A percentile compares a stretch with the other conserved stretches of the same genome.
Evolutionary conservation across 805 yeast genomes (phyloP).

Genomic region (Saccharomycopsis sp.): DNA sequence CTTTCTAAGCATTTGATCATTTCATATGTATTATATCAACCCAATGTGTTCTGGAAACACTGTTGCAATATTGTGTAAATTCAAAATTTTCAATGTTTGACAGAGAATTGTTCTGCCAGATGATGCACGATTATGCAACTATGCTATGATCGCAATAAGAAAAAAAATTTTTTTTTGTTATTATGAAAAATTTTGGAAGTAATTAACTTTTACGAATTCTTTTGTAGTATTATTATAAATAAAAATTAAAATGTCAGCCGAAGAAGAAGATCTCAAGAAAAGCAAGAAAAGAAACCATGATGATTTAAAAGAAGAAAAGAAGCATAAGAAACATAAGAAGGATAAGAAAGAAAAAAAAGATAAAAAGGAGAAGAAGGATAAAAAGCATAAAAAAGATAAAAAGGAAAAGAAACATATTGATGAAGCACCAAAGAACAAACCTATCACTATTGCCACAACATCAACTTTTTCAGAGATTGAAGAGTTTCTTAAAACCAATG

Average conservation of each 20-base stretch:
- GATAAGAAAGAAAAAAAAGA: constrained; percentile 21
- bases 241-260: constrained; percentile 14
- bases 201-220: too few relatives aligned
- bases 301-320: constrained; percentile 23
- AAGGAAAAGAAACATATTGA: constrained; percentile 25
- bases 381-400: constrained; percentile 24
- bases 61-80: too few relatives aligned
- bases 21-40: neutral
- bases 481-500: constrained; percentile 56
- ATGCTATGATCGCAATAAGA: too few relatives aligned
- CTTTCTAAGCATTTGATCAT: neutral
- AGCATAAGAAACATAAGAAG: constrained; percentile 26
- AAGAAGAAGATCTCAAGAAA: constrained; percentile 12
- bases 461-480: constrained; percentile 47
- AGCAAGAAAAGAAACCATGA: constrained; percentile 30
- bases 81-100: too few relatives aligned
- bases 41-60: neutral
- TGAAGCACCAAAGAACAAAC: constrained; percentile 25
- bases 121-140: too few relatives aligned
- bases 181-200: too few relatives aligned
- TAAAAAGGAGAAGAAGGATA: constrained; percentile 21
- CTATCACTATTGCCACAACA: constrained; percentile 24
- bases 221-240: too few relatives aligned
- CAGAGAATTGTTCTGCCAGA: too few relatives aligned
- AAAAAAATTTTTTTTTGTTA: too few relatives aligned